Evolutionary conservation across 2,329 filamentous ascomycete species (phyloP).

Genomic region (Pseudocercospora crystallina): DNA sequence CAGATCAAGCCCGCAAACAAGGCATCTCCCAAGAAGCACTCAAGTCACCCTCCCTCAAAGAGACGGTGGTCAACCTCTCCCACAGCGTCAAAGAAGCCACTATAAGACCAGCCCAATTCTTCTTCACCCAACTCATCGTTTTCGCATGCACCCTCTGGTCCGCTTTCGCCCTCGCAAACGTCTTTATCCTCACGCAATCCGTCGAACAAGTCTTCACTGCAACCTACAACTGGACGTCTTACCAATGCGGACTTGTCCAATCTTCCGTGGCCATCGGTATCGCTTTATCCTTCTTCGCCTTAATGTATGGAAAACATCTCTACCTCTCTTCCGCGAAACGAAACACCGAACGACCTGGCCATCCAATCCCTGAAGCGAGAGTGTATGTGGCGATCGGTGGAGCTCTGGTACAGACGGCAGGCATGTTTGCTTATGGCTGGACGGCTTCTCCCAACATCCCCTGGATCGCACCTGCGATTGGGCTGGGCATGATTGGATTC

Average conservation of each 20-base stretch:
- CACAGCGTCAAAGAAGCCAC: slow-evolving; percentile 23
- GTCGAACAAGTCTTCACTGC: slow-evolving; percentile 44
- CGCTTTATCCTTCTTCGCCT: slow-evolving; percentile 41
- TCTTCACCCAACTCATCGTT: slow-evolving; percentile 52
- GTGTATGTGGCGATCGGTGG: slow-evolving; percentile 46
- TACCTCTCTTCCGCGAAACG: slow-evolving; percentile 44
- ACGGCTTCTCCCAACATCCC: slow-evolving; percentile 43
- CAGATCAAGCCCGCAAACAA: slow-evolving; percentile 30
- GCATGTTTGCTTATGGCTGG: slow-evolving; percentile 55
- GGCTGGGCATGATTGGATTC: slow-evolving; percentile 50
- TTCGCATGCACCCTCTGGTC: slow-evolving; percentile 51
- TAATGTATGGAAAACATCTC: slow-evolving; percentile 35
- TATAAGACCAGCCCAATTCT: slow-evolving; percentile 40
- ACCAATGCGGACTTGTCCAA: slow-evolving; percentile 48
- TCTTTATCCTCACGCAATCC: slow-evolving; percentile 53
- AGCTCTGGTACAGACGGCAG: slow-evolving; percentile 47
- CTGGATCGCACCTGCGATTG: slow-evolving; percentile 51
- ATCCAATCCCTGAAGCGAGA: slow-evolving; percentile 46
- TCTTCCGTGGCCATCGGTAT: slow-evolving; percentile 49
- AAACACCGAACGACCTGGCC: slow-evolving; percentile 38
- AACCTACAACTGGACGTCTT: slow-evolving; percentile 43
- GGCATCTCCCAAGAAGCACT: slow-evolving; percentile 38
- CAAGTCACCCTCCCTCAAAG: slow-evolving; percentile 31
- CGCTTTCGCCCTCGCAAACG: slow-evolving; percentile 47
- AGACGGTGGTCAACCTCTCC: slow-evolving; percentile 29